These are phyloP conservation scores for Helianthus annuus DNA, from an alignment of 129 eudicot species.

Conservation along the genomic window HanXRQr2.0-SUNRISE NC_035433.2:35679153-35679652, in stretches of 20 bases:
- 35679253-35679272: background rate
- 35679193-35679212: constrained; percentile 31
- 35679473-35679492: background rate
- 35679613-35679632: background rate
- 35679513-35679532: background rate
- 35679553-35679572: background rate
- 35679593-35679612: background rate
- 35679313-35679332: background rate
- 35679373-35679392: background rate
- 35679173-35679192: background rate
- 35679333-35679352: background rate
- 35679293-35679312: constrained; percentile 33
- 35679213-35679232: constrained; percentile 21
- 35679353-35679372: background rate
- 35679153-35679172: constrained; percentile 12
- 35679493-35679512: background rate
- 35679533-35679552: background rate
- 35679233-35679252: constrained; percentile 37
- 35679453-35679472: background rate
- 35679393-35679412: background rate
- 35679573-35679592: background rate
- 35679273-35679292: constrained; percentile 23
- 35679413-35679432: background rate
- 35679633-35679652: background rate
- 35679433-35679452: constrained; percentile 3